Conservation (phyloP, 495 filamentous ascomycete species). For the Jackrogersella minutella region DNA sequence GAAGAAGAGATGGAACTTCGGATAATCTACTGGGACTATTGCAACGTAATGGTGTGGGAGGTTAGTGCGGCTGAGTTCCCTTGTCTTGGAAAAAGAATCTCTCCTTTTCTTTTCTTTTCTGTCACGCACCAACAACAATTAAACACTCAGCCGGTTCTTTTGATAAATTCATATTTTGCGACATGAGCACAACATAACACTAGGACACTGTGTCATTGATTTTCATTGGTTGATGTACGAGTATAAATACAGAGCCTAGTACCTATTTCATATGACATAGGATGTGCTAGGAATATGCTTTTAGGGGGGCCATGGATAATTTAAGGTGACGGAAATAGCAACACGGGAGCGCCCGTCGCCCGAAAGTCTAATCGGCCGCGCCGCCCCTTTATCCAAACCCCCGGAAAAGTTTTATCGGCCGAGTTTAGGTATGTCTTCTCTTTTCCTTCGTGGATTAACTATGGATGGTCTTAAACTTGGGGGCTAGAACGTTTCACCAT, state of each 20-base stretch:
- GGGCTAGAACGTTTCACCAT: constrained; percentile 19
- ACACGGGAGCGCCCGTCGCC: constrained; percentile 37
- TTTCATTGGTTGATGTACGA: constrained; percentile 35
- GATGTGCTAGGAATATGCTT: neutral
- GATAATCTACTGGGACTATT: too few species aligned
- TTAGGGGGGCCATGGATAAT: neutral
- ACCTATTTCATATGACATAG: neutral
- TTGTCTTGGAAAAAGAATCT: constrained; percentile 6
- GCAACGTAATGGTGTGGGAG: neutral
- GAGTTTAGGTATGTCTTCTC: constrained; percentile 1
- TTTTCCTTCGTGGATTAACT: neutral
- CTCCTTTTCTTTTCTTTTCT: neutral
- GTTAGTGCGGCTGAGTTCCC: constrained; percentile 35
- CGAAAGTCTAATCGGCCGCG: constrained; percentile 24
- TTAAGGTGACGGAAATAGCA: constrained; percentile 24
- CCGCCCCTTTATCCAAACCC: constrained; percentile 24
- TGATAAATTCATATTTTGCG: neutral
- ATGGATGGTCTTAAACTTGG: constrained; percentile 11
- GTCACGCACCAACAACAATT: neutral
- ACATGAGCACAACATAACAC: constrained; percentile 1
- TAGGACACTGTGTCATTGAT: constrained; percentile 7
- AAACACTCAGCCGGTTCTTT: neutral
- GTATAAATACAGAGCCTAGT: neutral
- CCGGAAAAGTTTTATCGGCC: constrained; percentile 22
- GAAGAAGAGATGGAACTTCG: too few species aligned